Evolutionary conservation across 2,329 filamentous ascomycete genomes (phyloP), one percentile per base, ranked within the genome.

Genomic region (Aspergillus glaucus): DNA sequence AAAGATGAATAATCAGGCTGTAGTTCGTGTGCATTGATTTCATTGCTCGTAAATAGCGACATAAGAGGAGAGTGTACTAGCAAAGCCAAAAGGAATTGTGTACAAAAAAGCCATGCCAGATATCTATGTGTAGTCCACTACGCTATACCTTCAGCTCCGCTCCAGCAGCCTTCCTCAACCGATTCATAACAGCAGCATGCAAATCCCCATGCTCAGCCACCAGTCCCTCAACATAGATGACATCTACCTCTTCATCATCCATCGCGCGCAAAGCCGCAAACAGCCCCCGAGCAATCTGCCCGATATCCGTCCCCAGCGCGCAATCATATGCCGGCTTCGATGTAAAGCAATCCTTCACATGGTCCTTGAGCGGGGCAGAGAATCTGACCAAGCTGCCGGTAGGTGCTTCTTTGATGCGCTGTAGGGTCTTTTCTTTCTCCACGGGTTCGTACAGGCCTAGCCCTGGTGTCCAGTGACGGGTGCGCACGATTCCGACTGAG

Each of bases 171-270:
- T 92, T 92, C 55, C 87, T 79, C 49, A 92, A 75, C 56, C 87
- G 78, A 62, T 92, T 92, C 86, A 92, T 91, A 56, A 92, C 84
- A 21, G 87, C 93, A 21, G 88, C 88, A 17, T 90, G 89, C 58
- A 93, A 85, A 64, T 93, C 87, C 28, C 86, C 84, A 50, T 86
- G 82, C 51, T 64, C 58, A 47, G 87, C 86, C 17, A 75, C 69
- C 49, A 96, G 87, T 2, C 92, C 92, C 66, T 98, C 93, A 9
- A 97, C 88, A 58, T 91, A 87, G 46, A 98, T 96, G 17, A 86
- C 77, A 63, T 93, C 84, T 3, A 89, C 89, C 26, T 83, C 80
- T 53, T 82, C 77, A 60, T 84, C 81, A 66, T 98, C 93, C 54
- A 98, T 78, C 57, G 91, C 87, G 46, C 93, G 79, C 47, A 98